Percentiles rank a stretch among this genome's conserved stretches.
Evolutionary conservation across 202 grass and related monocot genomes (phyloP).

Genomic region (Schoenoplectus tabernaemontani): DNA sequence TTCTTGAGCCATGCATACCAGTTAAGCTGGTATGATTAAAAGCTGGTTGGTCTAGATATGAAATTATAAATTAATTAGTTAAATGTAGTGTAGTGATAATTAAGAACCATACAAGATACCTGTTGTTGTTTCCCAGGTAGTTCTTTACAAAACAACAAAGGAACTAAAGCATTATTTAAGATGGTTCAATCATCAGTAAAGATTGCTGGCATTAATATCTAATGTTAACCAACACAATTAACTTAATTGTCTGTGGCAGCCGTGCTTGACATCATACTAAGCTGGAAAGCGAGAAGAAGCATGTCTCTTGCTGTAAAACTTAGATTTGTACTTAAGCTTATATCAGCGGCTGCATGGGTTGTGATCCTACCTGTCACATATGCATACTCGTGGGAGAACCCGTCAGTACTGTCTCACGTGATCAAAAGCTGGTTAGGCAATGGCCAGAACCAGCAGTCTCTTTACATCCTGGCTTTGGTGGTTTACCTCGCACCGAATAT

Average conservation of each 20-base stretch:
- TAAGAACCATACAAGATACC: not conserved
- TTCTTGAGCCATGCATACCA: not conserved
- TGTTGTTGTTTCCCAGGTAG: not conserved
- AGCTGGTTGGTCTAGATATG: not conserved
- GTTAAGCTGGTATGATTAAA: not conserved
- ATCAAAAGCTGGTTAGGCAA: conserved; percentile 90
- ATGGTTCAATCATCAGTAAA: not conserved
- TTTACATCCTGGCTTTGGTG: conserved; percentile 79
- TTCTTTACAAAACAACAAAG: not conserved
- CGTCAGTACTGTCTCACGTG: conserved; percentile 55
- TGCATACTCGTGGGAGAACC: conserved; percentile 55
- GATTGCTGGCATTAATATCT: not conserved
- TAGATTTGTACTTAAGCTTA: conserved; percentile 85
- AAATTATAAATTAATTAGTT: not conserved
- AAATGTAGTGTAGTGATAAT: not conserved
- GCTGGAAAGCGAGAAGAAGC: conserved; percentile 96
- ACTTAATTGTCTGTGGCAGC: conserved; percentile 39
- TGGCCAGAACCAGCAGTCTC: conserved; percentile 62
- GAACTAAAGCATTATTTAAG: not conserved
- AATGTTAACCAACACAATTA: not conserved
- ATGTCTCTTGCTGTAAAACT: conserved; percentile 87
- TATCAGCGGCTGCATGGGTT: conserved; percentile 76
- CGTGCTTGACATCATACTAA: conserved; percentile 73
- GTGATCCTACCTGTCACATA: conserved; percentile 88
- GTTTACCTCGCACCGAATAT: conserved; percentile 93